Evolutionary conservation across 2,329 filamentous ascomycete genomes (phyloP), one percentile per base, ranked within the genome.

Genomic region (Incumbomyces lentus): DNA sequence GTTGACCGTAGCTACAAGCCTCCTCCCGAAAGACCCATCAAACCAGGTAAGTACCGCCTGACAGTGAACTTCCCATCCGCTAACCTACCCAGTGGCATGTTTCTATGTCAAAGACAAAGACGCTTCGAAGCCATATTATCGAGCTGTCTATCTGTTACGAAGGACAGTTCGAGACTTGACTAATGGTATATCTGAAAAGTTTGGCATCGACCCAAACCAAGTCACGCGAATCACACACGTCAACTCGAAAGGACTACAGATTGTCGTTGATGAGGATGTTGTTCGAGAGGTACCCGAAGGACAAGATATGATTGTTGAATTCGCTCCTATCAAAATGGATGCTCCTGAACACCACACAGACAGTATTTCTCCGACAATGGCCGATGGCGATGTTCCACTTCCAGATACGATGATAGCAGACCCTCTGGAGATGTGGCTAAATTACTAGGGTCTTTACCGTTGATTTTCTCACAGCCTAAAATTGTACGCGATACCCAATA

Each of bases 231-330:
- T 82, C 1, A 71, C 94, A 3, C 85, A 80, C 48, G 71, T 88
- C 44, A 82, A 86, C 35, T 73, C 80, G 12, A 80, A 81, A 53
- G 87, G 87, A 0, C 67, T 95, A 1, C 80, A 88, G 58, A 80
- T 96, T 46, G 79, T 93, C 59, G 76, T 96, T 57, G 92, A 96
- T 59, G 88, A 96, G 59, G 88, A 95, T 52, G 82, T 93, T 40
- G 78, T 96, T 29, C 76, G 77, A 37, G 84, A 90, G 62, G 71
- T 96, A 44, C 77, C 80, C 1, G 92, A 98, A 67, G 89, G 88
- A 29, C 87, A 96, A 64, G 90, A 95, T 59, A 92, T 96, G 83
- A 69, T 75, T 32, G 76, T 76, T 35, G 79, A 83, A 56, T 77
- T 82, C 49, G 74, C 85, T 48, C 82, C 92, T 55, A 71, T 85